phyloP scores from a whole-genome alignment of 139 green algal species.

The Marvania coccoides region DNA sequence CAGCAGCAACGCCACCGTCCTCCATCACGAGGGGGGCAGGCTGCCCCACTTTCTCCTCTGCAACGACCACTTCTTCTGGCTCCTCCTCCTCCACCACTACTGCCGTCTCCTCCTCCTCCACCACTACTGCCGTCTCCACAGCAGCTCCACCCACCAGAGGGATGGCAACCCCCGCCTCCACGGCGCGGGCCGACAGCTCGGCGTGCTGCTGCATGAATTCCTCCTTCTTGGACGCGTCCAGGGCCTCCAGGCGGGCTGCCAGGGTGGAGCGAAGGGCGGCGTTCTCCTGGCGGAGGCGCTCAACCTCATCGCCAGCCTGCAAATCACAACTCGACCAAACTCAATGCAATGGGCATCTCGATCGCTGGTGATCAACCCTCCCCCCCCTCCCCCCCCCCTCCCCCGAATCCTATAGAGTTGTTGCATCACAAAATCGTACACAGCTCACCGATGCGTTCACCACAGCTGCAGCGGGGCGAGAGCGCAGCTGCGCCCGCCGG shows the following conservation, averaged over 20 bases:
- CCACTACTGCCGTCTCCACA: neutral
- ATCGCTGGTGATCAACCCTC: too few species aligned
- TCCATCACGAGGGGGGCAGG: neutral
- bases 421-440: too few species aligned
- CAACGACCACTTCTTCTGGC: neutral
- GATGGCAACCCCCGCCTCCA: neutral
- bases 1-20: neutral
- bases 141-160: neutral
- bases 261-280: neutral
- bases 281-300: constrained; percentile 5
- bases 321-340: too few species aligned
- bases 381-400: too few species aligned
- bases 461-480: too few species aligned
- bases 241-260: neutral
- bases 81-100: neutral
- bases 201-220: constrained; percentile 7
- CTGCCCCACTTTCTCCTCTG: neutral
- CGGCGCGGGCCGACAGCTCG: neutral
- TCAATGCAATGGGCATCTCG: too few species aligned
- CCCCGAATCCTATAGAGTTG: too few species aligned
- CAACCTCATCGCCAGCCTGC: neutral
- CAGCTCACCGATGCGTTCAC: too few species aligned
- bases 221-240: neutral
- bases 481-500: too few species aligned
- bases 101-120: neutral